Percentiles rank a stretch among this genome's conserved stretches.
Conservation (phyloP, 768 basidiomycete species). For the Porpolomopsis calyptriformis region DNA sequence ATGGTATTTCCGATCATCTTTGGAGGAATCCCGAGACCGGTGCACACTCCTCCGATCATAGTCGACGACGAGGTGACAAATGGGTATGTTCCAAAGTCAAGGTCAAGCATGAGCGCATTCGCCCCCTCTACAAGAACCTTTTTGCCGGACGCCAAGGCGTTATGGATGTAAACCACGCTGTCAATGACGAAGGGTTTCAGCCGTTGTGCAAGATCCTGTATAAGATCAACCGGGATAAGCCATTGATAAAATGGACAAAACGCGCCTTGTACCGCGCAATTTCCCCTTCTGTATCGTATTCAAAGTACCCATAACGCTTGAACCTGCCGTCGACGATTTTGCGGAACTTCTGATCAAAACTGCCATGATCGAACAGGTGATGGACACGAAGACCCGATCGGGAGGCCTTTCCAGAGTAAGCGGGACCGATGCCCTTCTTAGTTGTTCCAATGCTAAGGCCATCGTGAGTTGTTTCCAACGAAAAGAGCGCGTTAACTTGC, state of each 20-base stretch:
- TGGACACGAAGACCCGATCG: slow-evolving; percentile 93
- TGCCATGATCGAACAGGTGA: slow-evolving; percentile 81
- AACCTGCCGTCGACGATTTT: slow-evolving; percentile 93
- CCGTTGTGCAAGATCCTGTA: slow-evolving; percentile 72
- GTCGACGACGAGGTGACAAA: slow-evolving; percentile 95
- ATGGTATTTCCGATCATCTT: slow-evolving; percentile 75
- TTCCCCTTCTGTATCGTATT: slow-evolving; percentile 97
- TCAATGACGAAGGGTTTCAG: slow-evolving; percentile 85
- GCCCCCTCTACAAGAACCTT: slow-evolving; percentile 90
- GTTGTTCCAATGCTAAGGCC: slow-evolving; percentile 83
- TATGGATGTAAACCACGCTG: slow-evolving; percentile 76
- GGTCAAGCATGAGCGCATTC: slow-evolving; percentile 96
- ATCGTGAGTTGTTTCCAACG: background rate
- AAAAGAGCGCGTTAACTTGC: slow-evolving; percentile 21
- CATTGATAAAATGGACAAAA: background rate
- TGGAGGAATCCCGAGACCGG: slow-evolving; percentile 94
- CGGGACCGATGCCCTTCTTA: slow-evolving; percentile 95
- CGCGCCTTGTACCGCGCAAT: slow-evolving; percentile 81
- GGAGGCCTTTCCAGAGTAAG: slow-evolving; percentile 95
- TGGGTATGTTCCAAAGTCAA: slow-evolving; percentile 97
- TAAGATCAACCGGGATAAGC: background rate
- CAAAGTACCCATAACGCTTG: slow-evolving; percentile 96
- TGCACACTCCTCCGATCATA: slow-evolving; percentile 89
- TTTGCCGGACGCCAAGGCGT: slow-evolving; percentile 66
- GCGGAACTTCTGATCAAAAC: slow-evolving; percentile 87